phyloP scores from a whole-genome alignment of 1,284 basidiomycete genomes.

The Hymenochaete sp. region DNA sequence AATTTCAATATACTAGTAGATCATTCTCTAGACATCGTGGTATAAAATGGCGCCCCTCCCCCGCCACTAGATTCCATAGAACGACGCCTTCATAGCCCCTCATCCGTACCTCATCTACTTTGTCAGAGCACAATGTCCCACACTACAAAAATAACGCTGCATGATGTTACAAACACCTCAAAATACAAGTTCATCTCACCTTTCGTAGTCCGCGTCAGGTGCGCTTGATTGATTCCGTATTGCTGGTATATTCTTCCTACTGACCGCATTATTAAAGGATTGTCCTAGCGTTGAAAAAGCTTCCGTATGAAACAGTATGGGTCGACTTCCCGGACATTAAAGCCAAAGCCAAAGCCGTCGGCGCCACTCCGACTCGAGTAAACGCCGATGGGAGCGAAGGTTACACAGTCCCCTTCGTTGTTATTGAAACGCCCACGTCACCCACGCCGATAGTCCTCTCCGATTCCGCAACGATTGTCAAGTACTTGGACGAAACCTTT shows the following conservation, averaged over 20 bases:
- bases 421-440: slow-evolving; percentile 20
- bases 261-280: slow-evolving; percentile 20
- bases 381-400: slow-evolving; percentile 25
- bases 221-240: slow-evolving; percentile 24
- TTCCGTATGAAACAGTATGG: slow-evolving; percentile 35
- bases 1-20: too few relatives aligned
- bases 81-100: too few relatives aligned
- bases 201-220: slow-evolving; percentile 28
- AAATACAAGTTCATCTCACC: slow-evolving; percentile 24
- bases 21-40: too few relatives aligned
- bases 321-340: slow-evolving; percentile 35
- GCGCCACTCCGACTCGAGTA: slow-evolving; percentile 26
- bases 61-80: too few relatives aligned
- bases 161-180: slow-evolving; percentile 23
- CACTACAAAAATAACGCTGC: slow-evolving; percentile 21
- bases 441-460: slow-evolving; percentile 26
- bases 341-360: slow-evolving; percentile 24
- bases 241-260: slow-evolving; percentile 8
- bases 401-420: slow-evolving; percentile 34
- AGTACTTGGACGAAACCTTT: slow-evolving; percentile 39
- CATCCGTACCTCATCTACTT: too few relatives aligned
- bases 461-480: slow-evolving; percentile 35
- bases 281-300: slow-evolving; percentile 32
- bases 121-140: not conserved
- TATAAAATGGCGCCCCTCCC: too few relatives aligned